Evolutionary conservation across 2,329 filamentous ascomycete species (phyloP), one percentile per base, ranked within the genome.

Genomic region (Fusarium pseudocircinatum): DNA sequence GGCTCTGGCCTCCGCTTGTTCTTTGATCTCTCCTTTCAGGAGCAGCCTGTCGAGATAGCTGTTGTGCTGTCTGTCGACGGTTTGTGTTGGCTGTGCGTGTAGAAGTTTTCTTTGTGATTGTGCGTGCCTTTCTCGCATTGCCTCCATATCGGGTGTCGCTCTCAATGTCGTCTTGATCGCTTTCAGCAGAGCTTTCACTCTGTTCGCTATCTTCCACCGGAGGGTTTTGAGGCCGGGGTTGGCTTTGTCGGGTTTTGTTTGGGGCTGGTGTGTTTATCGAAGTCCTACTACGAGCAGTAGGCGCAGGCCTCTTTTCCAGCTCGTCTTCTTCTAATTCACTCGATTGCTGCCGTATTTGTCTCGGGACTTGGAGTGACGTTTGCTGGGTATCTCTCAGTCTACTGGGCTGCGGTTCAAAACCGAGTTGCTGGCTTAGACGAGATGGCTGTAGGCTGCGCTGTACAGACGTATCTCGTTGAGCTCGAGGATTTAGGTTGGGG

Each of bases 241-340:
- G 56, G 9, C 40, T 66, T 50, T 57, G 65, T 14, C 68, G 67
- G 37, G 44, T 63, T 60, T 42, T 74, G 44, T 39, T 67, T 13
- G 60, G 68, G 24, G 66, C 69, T n/a, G 76, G 75, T 9, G 78
- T 79, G 20, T 79, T 79, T 16, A 53, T 64, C n/a, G 56, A 28
- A 36, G 60, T 44, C 26, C 39, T 61, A 16, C 44, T 59, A 24
- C 50, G 63, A 42, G 54, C 30, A n/a, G 49, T 13, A 7, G 40
- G 32, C 11, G 36, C 54, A n/a, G 43, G 14, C 16, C 24, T 47
- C 7, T 10, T 36, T 36, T 34, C 49, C 16, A 36, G 30, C 53
- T 60, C 56, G 5, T 43, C 53, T 28, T 64, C 65, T 18, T 67
- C 52, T 34, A 14, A 28, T 26, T 70, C 58, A 26, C 54, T 39